Percentiles rank a stretch among this genome's conserved stretches.
Conservation (phyloP, 1,284 basidiomycete genomes). For the Ceratobasidium sp. region DNA sequence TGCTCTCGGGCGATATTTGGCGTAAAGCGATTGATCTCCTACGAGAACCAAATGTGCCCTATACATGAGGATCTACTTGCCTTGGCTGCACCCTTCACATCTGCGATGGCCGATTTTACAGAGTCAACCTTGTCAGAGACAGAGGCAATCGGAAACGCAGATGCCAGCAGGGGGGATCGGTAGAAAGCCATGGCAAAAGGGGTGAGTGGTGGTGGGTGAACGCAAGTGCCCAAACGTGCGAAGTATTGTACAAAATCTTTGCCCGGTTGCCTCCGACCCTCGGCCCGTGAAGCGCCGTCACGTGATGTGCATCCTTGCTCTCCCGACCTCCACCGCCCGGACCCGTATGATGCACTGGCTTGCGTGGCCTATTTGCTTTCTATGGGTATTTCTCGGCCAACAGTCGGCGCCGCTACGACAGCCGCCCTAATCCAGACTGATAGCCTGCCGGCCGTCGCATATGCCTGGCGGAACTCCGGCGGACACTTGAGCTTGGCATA, state of each 20-base stretch:
- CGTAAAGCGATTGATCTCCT: neutral
- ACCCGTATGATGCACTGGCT: neutral
- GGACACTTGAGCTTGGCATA: neutral
- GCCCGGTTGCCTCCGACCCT: constrained; percentile 28
- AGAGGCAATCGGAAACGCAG: constrained; percentile 54
- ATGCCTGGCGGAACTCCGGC: constrained; percentile 22
- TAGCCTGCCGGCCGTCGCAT: neutral
- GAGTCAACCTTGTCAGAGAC: constrained; percentile 52
- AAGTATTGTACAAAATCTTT: constrained; percentile 38
- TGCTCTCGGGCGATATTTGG: neutral
- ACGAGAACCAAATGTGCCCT: neutral
- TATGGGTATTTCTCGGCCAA: constrained; percentile 17
- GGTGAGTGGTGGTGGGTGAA: constrained; percentile 20
- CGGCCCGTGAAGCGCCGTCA: constrained; percentile 27
- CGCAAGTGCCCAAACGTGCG: constrained; percentile 20
- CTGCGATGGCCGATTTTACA: constrained; percentile 41
- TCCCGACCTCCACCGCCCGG: constrained; percentile 18
- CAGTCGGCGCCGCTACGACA: neutral
- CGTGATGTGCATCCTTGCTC: constrained; percentile 1
- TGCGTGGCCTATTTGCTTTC: neutral
- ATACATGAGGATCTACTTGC: constrained; percentile 44
- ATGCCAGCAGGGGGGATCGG: constrained; percentile 54
- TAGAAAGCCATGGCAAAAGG: constrained; percentile 46
- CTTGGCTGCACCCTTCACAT: constrained; percentile 52
- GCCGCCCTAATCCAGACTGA: neutral